Evolutionary conservation across 2,329 filamentous ascomycete species (phyloP), one percentile per base, ranked within the genome.

Genomic region (Pseudocercospora macadamiae): DNA sequence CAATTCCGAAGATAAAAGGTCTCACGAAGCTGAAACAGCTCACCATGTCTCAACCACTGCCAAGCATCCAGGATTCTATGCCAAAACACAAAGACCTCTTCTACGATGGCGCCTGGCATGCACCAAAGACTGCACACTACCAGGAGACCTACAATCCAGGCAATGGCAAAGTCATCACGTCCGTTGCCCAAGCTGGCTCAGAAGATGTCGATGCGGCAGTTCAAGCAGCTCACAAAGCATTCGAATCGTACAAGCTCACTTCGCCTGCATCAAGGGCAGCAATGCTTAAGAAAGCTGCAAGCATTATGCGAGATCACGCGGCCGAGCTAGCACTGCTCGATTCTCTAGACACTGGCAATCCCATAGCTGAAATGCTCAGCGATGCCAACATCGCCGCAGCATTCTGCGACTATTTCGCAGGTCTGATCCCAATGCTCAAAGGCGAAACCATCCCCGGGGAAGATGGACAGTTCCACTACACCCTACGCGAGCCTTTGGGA

Each of bases 401-500:
- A 6, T 49, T 51, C 12, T 45, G 69, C 21, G 66, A 70, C 23
- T 69, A 65, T 52, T 70, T 69, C 51, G 67, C 67, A 4, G 66
- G 68, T 14, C 55, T 71, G 14, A 66, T 67, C 37, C 65, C 64
- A 4, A 67, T 64, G 55, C 36, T 70, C 16, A 67, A 61, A 47
- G 69, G 68, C 25, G 68, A 69, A 47, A 71, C 66, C 7, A 65
- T 64, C 18, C 60, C 64, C 3, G 55, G 58, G 19, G 48, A 55
- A 7, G 63, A 69, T 21, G 55, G 63, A 10, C 54, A 45, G 14
- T 63, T 68, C 34, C 59, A 68, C 54, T 66, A 67, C 56, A 73
- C 72, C 0, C 49, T 74, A 2, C 79, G 83, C 14, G 76, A 81
- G 4, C 82, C 85, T 0, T 78, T 86, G 1, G 85, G 84, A 1